Conservation (phyloP, 2,329 filamentous ascomycete genomes). For the Ophiocordyceps australis region DNA sequence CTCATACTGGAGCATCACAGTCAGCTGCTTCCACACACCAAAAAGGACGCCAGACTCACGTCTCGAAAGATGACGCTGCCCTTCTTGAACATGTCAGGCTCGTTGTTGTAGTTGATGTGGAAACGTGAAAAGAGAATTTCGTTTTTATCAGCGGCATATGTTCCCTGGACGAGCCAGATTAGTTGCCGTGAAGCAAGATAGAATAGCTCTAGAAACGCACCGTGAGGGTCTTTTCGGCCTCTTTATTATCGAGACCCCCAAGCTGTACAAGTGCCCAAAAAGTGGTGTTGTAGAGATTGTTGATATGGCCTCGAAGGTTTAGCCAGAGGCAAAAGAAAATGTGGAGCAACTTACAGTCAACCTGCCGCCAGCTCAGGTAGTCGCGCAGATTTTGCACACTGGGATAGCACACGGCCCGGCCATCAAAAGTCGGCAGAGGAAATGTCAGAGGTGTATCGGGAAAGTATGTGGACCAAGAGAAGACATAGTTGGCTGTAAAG, state of each 20-base stretch:
- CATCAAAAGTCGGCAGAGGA: conserved; percentile 81
- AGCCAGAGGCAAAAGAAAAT: conserved; percentile 1
- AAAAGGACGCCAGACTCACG: conserved; percentile 22
- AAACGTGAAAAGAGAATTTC: conserved; percentile 85
- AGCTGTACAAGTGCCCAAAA: conserved; percentile 80
- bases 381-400: conserved; percentile 67
- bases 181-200: neutral
- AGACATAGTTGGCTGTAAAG: conserved; percentile 82
- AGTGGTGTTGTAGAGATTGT: conserved; percentile 95
- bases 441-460: conserved; percentile 49
- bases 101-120: conserved; percentile 94
- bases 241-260: conserved; percentile 56
- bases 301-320: conserved; percentile 59
- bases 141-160: conserved; percentile 75
- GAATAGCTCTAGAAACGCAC: conserved; percentile 26
- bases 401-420: conserved; percentile 79
- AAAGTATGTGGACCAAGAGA: conserved; percentile 64
- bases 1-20: conserved; percentile 39
- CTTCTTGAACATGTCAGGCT: conserved; percentile 82
- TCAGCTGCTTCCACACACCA: neutral
- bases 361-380: conserved; percentile 95
- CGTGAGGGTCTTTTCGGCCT: conserved; percentile 66
- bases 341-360: conserved; percentile 51
- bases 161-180: conserved; percentile 39
- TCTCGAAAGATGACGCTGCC: conserved; percentile 81